Conservation (phyloP, 1,139 yeast genomes). For the Blastobotrys ciferrii region DNA sequence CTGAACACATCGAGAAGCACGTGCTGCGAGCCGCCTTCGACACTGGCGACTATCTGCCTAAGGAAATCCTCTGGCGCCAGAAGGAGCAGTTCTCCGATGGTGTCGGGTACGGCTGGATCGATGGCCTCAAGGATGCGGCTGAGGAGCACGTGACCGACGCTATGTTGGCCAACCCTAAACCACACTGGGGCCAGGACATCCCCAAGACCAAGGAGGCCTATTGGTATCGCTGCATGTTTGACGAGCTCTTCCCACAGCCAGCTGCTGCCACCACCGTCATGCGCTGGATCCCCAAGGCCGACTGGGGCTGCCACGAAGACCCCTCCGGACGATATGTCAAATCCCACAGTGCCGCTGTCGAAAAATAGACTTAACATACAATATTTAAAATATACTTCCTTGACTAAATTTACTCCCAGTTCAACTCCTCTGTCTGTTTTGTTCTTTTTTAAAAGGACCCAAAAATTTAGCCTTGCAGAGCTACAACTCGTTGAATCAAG, state of each 20-base stretch:
- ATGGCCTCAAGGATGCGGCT: conserved; percentile 93
- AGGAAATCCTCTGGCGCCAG: conserved; percentile 98
- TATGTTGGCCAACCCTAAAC: conserved; percentile 82
- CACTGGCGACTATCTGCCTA: conserved; percentile 86
- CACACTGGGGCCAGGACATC: conserved; percentile 92
- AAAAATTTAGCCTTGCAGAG: no score
- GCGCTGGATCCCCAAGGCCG: conserved; percentile 99
- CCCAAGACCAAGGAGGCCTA: conserved; percentile 98
- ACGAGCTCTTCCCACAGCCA: conserved; percentile 81
- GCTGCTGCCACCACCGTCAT: conserved; percentile 95
- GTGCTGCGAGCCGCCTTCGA: conserved; percentile 96
- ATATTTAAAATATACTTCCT: background rate
- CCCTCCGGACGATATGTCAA: conserved; percentile 97
- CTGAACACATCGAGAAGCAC: conserved; percentile 86
- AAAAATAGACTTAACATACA: conserved; percentile 8
- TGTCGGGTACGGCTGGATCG: conserved; percentile 99
- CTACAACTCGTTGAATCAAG: no score
- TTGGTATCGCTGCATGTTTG: conserved; percentile 97
- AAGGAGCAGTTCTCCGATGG: conserved; percentile 99
- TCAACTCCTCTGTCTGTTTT: no score
- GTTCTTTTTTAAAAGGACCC: no score
- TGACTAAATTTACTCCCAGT: no score
- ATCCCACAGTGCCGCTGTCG: conserved; percentile 54
- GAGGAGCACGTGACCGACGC: conserved; percentile 84
- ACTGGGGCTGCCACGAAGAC: conserved; percentile 99